Evolutionary conservation across 129 eudicot genomes (phyloP).

Genomic region (Scalesia atractyloides): DNA sequence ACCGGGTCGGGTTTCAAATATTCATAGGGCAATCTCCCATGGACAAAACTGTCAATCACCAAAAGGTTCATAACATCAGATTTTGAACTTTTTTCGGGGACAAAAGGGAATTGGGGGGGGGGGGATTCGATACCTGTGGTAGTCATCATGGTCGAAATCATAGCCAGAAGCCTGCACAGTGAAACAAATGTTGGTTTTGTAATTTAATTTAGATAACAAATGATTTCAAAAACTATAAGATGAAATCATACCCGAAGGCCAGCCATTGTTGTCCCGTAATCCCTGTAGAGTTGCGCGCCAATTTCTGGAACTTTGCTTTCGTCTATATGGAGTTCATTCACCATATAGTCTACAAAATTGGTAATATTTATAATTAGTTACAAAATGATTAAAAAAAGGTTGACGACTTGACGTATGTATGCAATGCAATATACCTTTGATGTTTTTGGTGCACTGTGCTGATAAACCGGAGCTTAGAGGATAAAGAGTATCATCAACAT

Average conservation of each 20-base stretch:
- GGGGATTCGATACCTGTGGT: constrained; percentile 64
- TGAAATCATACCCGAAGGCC: constrained; percentile 32
- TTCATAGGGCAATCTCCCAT: constrained; percentile 87
- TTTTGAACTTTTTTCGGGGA: neutral
- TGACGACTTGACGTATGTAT: neutral
- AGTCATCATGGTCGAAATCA: constrained; percentile 81
- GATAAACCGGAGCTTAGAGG: constrained; percentile 83
- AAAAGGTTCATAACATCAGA: neutral
- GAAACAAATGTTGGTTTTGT: neutral
- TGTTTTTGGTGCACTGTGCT: constrained; percentile 65
- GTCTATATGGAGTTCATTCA: constrained; percentile 64
- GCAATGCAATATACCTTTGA: constrained; percentile 65
- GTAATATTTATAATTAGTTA: neutral
- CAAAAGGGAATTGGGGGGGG: constrained; percentile 1
- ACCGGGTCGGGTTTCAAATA: constrained; percentile 75
- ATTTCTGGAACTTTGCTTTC: constrained; percentile 58
- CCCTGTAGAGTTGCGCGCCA: constrained; percentile 68
- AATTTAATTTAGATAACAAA: neutral
- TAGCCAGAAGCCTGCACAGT: constrained; percentile 30
- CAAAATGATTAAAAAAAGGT: neutral
- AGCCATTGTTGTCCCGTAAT: constrained; percentile 92
- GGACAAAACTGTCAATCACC: constrained; percentile 54
- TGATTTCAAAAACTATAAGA: no score
- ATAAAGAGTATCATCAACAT: constrained; percentile 97
- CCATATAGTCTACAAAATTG: constrained; percentile 80